Conservation (phyloP, 352 stramenopile genomes). For the Phytophthora sansomeana region DNA sequence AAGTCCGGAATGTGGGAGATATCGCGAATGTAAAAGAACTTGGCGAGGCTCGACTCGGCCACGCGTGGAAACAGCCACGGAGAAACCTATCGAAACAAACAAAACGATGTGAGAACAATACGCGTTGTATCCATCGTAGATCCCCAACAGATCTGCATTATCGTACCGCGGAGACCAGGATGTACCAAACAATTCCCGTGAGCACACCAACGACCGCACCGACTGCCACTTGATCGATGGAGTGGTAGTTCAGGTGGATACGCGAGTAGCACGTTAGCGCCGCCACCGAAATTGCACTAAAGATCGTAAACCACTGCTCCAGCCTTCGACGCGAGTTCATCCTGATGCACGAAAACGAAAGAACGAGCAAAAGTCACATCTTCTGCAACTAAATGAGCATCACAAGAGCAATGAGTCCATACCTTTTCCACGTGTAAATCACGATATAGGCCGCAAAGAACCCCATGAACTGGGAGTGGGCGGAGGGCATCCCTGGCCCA, state of each 20-base stretch:
- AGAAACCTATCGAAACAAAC: conserved; percentile 40
- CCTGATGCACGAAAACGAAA: conserved; percentile 32
- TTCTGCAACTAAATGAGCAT: not conserved
- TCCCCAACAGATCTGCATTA: not conserved
- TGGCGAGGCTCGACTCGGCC: conserved; percentile 50
- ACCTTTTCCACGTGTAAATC: conserved; percentile 77
- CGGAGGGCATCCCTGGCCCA: conserved; percentile 80
- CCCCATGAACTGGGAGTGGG: conserved; percentile 82
- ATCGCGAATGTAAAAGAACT: conserved; percentile 79
- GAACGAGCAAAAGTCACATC: conserved; percentile 1
- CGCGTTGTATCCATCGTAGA: not conserved
- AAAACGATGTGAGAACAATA: not conserved
- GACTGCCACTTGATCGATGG: conserved; percentile 69
- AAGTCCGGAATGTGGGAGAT: conserved; percentile 82
- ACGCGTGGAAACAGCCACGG: conserved; percentile 68
- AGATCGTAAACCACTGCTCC: conserved; percentile 74
- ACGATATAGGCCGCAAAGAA: conserved; percentile 83
- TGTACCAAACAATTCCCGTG: conserved; percentile 63
- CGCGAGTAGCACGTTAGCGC: conserved; percentile 74
- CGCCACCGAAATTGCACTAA: conserved; percentile 51
- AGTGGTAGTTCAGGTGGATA: conserved; percentile 84
- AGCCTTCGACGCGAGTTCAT: conserved; percentile 58
- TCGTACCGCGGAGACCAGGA: conserved; percentile 43
- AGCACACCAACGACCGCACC: conserved; percentile 59
- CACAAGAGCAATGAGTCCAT: not conserved